These are phyloP conservation scores for Tillandsia leiboldiana DNA, from an alignment of 176 grass and related monocot genomes.

Conservation along the genomic window DNA sequence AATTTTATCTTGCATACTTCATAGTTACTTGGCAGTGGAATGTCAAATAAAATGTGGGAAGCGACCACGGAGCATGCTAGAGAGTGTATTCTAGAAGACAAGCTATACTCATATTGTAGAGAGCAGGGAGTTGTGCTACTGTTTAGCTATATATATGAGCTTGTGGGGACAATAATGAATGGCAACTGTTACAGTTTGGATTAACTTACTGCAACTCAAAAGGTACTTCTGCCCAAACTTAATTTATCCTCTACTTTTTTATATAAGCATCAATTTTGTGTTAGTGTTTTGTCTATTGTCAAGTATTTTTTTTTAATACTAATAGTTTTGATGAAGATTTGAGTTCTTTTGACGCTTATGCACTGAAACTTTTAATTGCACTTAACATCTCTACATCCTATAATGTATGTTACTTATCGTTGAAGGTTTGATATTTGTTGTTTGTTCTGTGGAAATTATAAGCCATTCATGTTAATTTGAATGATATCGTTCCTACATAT, in stretches of 20 bases:
- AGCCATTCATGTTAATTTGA: no score
- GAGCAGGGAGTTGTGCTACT: conserved; percentile 44
- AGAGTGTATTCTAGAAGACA: conserved; percentile 51
- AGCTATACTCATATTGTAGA: conserved; percentile 57
- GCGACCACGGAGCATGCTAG: conserved; percentile 59
- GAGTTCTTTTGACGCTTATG: no score
- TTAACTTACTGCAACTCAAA: conserved; percentile 39
- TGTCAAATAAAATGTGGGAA: conserved; percentile 92
- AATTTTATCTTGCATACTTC: background rate
- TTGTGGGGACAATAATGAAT: conserved; percentile 40
- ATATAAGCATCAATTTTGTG: background rate
- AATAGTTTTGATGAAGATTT: no score
- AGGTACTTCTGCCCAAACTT: conserved; percentile 10
- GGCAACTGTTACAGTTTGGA: conserved; percentile 39
- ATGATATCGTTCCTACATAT: no score
- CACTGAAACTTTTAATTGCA: no score
- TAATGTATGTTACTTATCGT: no score
- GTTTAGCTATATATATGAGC: conserved; percentile 52
- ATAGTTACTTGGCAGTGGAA: conserved; percentile 62
- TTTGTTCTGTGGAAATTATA: no score
- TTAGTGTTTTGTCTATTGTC: no score
- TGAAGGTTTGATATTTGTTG: no score
- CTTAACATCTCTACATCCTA: no score
- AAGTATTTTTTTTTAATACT: no score
- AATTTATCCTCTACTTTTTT: background rate